These are phyloP conservation scores for Pichia exigua DNA, from an alignment of 805 yeast genomes.

Conservation along the genomic window DNA sequence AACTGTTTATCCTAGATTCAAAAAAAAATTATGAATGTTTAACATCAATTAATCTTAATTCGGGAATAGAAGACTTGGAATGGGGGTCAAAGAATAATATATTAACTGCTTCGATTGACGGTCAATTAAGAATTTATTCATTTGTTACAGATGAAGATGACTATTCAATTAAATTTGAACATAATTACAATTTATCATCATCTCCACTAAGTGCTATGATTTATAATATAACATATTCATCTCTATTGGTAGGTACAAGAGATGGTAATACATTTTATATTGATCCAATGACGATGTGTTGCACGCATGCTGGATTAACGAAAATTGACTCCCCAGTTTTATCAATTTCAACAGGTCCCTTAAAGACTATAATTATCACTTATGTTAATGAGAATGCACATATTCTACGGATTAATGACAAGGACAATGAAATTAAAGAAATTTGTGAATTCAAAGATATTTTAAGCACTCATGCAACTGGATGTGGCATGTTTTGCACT, in stretches of 20 bases:
- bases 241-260: slow-evolving; percentile 11
- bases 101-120: slow-evolving; percentile 7
- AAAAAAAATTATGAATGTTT: background rate
- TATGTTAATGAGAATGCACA: slow-evolving; percentile 3
- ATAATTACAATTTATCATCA: slow-evolving; percentile 7
- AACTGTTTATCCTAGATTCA: slow-evolving; percentile 2
- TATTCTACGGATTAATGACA: background rate
- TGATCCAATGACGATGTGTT: slow-evolving; percentile 8
- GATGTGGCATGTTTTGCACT: background rate
- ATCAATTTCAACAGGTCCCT: slow-evolving; percentile 4
- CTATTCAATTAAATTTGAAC: background rate
- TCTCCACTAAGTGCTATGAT: slow-evolving; percentile 9
- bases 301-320: slow-evolving; percentile 2
- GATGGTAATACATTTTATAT: slow-evolving; percentile 11
- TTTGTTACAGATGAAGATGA: background rate
- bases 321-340: slow-evolving; percentile 9
- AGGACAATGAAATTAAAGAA: background rate
- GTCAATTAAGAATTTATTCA: slow-evolving; percentile 6
- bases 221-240: background rate
- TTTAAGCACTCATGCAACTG: background rate
- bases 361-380: background rate
- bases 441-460: background rate
- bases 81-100: slow-evolving; percentile 3
- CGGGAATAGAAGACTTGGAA: slow-evolving; percentile 4
- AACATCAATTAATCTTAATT: background rate